Conservation (phyloP, 192 early-diverging fungal species). For the Coemansia furcata region DNA sequence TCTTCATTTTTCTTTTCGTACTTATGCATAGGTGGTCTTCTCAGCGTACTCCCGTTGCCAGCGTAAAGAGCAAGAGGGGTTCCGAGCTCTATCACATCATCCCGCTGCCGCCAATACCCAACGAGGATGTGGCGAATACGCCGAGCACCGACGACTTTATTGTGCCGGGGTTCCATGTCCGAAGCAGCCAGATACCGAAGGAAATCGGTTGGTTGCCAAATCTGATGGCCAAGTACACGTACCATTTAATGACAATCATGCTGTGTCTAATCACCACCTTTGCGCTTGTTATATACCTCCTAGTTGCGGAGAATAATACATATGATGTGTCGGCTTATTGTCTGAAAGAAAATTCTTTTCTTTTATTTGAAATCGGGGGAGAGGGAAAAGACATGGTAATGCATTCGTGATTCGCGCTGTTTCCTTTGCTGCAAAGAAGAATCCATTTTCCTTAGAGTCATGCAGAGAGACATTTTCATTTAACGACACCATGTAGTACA, state of each 20-base stretch:
- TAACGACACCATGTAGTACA: too few species aligned
- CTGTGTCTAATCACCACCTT: background rate
- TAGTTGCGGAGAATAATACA: background rate
- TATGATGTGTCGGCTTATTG: background rate
- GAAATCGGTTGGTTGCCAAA: background rate
- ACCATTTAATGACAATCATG: background rate
- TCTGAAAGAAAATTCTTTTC: background rate
- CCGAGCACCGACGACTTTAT: background rate
- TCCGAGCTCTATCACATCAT: background rate
- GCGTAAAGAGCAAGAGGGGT: background rate
- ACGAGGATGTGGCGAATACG: background rate
- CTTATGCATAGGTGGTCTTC: conserved; percentile 1
- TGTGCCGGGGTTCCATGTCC: background rate
- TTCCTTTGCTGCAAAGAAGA: too few species aligned
- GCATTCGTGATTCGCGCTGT: background rate
- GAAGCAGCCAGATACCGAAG: background rate
- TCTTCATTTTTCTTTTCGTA: background rate
- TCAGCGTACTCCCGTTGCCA: background rate
- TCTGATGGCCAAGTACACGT: background rate
- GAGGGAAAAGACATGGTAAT: background rate
- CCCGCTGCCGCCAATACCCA: background rate
- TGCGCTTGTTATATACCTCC: background rate
- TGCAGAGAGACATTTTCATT: too few species aligned
- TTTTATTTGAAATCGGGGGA: background rate
- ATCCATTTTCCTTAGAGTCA: background rate